Base-by-base conservation (phyloP, 495 filamentous ascomycete genomes). In the Neurospora sp. region DNA sequence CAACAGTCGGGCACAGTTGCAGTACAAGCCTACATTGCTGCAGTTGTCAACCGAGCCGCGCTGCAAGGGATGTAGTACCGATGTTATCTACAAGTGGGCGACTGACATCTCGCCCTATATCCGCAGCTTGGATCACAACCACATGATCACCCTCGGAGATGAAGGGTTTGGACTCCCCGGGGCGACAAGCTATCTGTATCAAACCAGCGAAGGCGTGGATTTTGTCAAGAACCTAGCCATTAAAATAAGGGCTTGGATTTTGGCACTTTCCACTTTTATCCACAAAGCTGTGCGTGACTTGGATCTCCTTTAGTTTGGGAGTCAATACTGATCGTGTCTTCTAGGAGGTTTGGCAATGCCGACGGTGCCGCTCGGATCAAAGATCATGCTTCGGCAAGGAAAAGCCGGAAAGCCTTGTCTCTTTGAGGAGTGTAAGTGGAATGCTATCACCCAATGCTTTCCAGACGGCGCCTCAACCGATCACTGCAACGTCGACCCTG, bases 1-100 rank as follows among this genome's bases (percentile, higher is more conserved):
- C 31, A 83, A 88, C 73, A 72, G 78, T 3, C 73, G 76, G 35
- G 86, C 86, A 18, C 90, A 93, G 77, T 77, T 80, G 4, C 84
- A 87, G 38, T 94, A 91, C 81, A 84, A 86, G 83, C 79, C 11
- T 93, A 92, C 81, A 85, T 93, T 79, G 79, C 86, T 46, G 83
- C 89, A 12, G 85, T 93, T 12, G 84, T 94, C 1, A 93, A 93
- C 78, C 78, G 91, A 93, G 82, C 88, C 90, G 11, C 85, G 90
- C 72, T 92, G 91, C 83, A 85, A 85, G 20, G 88, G 78, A 40
- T 92, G 91, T 76, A 80, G 76, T 35, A 83, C 88, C 0, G 83
- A 84, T 8, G 83, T 90, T 12, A 85, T 92, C 71, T 88, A 84
- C 59, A 81, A 87, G 31, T 93, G 91, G 91, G 87, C 87, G 38